Evolutionary conservation across 169 alveolate species (phyloP), one percentile per base, ranked within the genome.

Genomic region (Plasmodium yoelii): DNA sequence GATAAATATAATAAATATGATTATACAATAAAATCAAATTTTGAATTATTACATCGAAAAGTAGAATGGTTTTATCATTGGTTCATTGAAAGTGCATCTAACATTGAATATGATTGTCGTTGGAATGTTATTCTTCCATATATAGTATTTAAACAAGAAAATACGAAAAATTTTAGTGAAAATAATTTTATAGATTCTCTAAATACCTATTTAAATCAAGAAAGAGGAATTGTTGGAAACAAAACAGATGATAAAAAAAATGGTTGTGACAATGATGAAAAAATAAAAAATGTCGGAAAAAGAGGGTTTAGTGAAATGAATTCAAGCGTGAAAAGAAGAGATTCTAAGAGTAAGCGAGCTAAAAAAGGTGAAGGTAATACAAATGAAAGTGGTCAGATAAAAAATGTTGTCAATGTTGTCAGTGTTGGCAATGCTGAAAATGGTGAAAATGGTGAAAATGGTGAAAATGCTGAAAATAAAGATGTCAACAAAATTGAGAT

Each of bases 61-160:
- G 82, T 92, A 19, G 95, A 92, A 64, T 92, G 95, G 95, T 88
- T 88, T 42, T 92, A 84, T 60, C 95, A 92, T 26, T 92, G 95
- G 95, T 92, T 92, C 22, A 92, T 92, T 19, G 95, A 92, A 73
- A 87, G 93, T 28, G 93, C 92, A 15, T 92, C 95, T 10, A 88
- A 92, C 57, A 92, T 92, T 19, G 91, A 88, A 13, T 61, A 87
- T 15, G 95, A 92, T 15, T 63, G 75, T 13, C 65, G 93, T 55
- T 92, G 95, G 95, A 72, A 86, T 46, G 87, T 92, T 22, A 86
- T 92, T 13, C 53, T 92, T 6, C 95, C 95, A 22, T 64, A 88
- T 56, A 75, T 92, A 34, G 82, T 82, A 22, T 82, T 82, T 18
- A 82, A 82, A 18, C 55, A 82, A 39, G 90, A 67, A 55, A 64